Conservation (phyloP, 2,329 filamentous ascomycete genomes). For the Pestalotiopsis sp. region DNA sequence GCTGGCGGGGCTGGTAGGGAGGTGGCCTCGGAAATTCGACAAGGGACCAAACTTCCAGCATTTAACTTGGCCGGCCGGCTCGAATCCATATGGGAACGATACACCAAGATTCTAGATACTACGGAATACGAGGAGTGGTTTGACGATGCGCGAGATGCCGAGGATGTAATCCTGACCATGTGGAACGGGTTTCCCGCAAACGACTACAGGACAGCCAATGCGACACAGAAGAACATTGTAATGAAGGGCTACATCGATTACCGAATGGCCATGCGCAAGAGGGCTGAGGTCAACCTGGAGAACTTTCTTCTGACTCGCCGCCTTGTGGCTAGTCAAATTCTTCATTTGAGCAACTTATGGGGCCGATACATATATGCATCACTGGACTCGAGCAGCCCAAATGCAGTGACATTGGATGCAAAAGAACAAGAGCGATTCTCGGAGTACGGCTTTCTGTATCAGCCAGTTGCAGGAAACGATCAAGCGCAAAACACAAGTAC, state of each 20-base stretch:
- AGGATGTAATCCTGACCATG: constrained; percentile 12
- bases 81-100: neutral
- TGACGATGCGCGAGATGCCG: constrained; percentile 5
- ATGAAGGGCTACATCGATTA: constrained; percentile 11
- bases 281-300: constrained; percentile 14
- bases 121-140: constrained; percentile 13
- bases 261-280: constrained; percentile 11
- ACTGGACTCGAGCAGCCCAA: neutral
- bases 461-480: neutral
- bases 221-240: neutral
- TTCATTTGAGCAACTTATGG: neutral
- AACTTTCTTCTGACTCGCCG: constrained; percentile 9
- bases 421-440: neutral
- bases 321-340: neutral
- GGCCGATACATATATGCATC: neutral
- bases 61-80: neutral
- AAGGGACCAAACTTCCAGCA: neutral
- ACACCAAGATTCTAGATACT: constrained; percentile 7
- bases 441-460: neutral
- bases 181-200: constrained; percentile 6
- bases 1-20: neutral
- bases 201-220: neutral
- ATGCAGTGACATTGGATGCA: neutral
- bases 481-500: neutral
- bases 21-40: neutral